Evolutionary conservation across 2,329 filamentous ascomycete species (phyloP).

Genomic region (Emergomyces orientalis): DNA sequence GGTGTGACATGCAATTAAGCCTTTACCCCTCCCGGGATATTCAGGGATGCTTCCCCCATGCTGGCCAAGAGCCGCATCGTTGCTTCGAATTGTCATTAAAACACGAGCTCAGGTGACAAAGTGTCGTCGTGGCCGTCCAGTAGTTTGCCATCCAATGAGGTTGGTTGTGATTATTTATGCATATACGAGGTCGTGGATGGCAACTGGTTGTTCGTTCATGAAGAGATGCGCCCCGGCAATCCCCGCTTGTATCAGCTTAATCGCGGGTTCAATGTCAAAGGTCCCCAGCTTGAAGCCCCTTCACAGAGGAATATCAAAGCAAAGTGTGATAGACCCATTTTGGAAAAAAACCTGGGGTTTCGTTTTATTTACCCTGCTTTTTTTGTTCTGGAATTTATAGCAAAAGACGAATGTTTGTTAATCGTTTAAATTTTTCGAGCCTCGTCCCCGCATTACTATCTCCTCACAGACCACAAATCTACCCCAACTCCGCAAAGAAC

Average conservation of each 20-base stretch:
- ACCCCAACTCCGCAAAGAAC: slow-evolving; percentile 44
- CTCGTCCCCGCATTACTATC: background rate
- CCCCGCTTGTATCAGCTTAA: background rate
- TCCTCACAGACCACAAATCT: slow-evolving; percentile 33
- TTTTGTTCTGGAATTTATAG: background rate
- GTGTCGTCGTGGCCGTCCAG: background rate
- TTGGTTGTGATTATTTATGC: background rate
- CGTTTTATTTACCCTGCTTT: background rate
- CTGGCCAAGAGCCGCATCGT: background rate
- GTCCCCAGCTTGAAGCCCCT: too few species aligned
- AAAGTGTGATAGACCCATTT: background rate
- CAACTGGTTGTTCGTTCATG: too few species aligned
- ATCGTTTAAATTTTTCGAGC: background rate
- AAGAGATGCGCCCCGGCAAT: too few species aligned
- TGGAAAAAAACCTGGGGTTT: background rate
- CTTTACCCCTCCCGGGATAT: background rate
- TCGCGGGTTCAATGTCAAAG: too few species aligned
- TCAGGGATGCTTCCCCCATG: background rate
- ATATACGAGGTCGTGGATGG: background rate
- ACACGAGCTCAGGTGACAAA: background rate
- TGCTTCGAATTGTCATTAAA: background rate
- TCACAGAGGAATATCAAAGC: background rate
- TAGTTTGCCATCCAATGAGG: too few species aligned
- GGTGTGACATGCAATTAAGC: background rate
- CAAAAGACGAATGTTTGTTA: background rate